phyloP scores from a whole-genome alignment of 1,284 basidiomycete genomes.

The Exobasidium cylindrosporum region DNA sequence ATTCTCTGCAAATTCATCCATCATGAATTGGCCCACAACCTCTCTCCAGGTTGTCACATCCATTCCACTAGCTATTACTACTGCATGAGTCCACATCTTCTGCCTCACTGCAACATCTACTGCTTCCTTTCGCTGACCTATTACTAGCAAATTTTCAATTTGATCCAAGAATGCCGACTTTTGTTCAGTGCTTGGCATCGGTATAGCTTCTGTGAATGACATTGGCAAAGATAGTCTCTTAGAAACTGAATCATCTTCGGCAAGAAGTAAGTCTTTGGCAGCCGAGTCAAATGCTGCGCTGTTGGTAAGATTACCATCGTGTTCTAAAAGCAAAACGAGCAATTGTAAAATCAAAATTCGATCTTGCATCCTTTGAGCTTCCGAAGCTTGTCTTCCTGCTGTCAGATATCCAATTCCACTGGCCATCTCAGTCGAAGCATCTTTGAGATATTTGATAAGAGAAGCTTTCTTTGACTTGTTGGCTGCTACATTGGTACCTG shows the following conservation, averaged over 20 bases:
- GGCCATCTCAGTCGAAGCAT: constrained; percentile 39
- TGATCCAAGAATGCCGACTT: constrained; percentile 37
- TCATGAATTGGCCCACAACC: constrained; percentile 79
- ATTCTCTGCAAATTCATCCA: constrained; percentile 62
- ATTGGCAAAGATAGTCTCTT: neutral
- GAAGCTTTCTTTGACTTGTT: constrained; percentile 45
- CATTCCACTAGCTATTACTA: constrained; percentile 87
- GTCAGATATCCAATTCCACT: constrained; percentile 47
- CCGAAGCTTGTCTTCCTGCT: constrained; percentile 5
- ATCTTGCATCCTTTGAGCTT: constrained; percentile 40
- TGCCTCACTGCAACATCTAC: constrained; percentile 83
- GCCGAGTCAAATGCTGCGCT: constrained; percentile 32
- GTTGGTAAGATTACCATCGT: constrained; percentile 39
- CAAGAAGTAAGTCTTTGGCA: constrained; percentile 24
- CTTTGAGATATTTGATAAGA: constrained; percentile 41
- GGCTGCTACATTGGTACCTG: constrained; percentile 19
- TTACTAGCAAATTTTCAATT: constrained; percentile 43
- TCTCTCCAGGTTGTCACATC: constrained; percentile 92
- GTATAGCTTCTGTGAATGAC: neutral
- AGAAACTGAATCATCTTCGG: neutral
- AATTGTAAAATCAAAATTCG: constrained; percentile 43
- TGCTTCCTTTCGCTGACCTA: constrained; percentile 80
- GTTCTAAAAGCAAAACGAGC: constrained; percentile 43
- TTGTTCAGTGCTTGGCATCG: constrained; percentile 34
- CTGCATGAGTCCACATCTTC: constrained; percentile 90